A percentile compares a stretch with the other conserved stretches of the same genome.
Evolutionary conservation across 805 yeast genomes (phyloP).

Genomic region (Lipomyces oligophaga): DNA sequence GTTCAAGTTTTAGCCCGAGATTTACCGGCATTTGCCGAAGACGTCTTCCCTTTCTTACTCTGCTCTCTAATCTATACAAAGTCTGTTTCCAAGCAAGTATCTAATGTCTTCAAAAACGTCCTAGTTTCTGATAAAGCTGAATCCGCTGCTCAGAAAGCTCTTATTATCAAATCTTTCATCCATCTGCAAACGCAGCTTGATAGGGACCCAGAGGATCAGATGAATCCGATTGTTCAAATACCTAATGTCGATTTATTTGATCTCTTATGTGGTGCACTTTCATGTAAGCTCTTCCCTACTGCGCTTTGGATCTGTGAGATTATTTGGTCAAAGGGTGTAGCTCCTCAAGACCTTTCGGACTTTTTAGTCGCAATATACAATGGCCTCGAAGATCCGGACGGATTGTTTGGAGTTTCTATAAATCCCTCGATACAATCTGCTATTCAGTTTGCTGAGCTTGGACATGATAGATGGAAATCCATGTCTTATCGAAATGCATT

Average conservation of each 20-base stretch:
- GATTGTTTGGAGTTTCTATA: constrained; percentile 61
- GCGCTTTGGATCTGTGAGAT: constrained; percentile 37
- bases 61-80: not conserved
- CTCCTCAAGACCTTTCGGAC: constrained; percentile 14
- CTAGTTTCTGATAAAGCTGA: constrained; percentile 2
- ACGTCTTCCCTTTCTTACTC: constrained; percentile 8
- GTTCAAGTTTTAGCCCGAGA: not conserved
- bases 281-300: constrained; percentile 33
- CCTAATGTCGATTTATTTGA: constrained; percentile 25
- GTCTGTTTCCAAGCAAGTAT: not conserved
- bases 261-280: constrained; percentile 31
- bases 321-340: constrained; percentile 33
- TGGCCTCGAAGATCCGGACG: constrained; percentile 58
- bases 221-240: constrained; percentile 27
- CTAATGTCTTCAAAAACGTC: constrained; percentile 9
- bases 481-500: constrained; percentile 55
- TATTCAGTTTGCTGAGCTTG: constrained; percentile 33
- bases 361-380: constrained; percentile 44
- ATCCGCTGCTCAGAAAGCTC: constrained; percentile 7
- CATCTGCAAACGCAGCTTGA: constrained; percentile 15
- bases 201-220: constrained; percentile 15
- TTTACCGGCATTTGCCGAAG: constrained; percentile 10
- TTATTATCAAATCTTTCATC: constrained; percentile 21
- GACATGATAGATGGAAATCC: constrained; percentile 37
- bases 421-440: constrained; percentile 54